Evolutionary conservation across 1,139 yeast species (phyloP).

Genomic region (Lodderomyces oxycetoniae): DNA sequence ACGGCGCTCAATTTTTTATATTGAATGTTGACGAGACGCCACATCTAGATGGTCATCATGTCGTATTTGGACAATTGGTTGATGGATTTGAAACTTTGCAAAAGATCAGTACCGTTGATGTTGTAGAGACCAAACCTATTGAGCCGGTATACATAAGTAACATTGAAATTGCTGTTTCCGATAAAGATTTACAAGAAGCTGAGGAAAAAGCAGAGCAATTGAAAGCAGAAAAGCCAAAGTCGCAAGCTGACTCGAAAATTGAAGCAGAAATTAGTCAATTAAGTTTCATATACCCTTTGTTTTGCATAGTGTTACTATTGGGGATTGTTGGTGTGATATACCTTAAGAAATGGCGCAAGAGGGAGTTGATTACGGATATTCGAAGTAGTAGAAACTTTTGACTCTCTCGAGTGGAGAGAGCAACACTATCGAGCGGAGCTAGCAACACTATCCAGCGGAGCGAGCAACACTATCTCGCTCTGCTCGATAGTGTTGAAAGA

Average conservation of each 20-base stretch:
- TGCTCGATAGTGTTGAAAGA: no score
- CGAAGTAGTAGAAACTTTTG: constrained; percentile 12
- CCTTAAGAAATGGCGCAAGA: constrained; percentile 18
- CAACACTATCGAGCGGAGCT: no score
- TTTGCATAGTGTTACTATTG: constrained; percentile 18
- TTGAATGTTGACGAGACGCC: constrained; percentile 25
- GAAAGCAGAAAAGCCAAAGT: constrained; percentile 3
- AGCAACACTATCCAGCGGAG: no score
- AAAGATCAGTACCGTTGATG: constrained; percentile 31
- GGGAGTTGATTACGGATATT: constrained; percentile 26
- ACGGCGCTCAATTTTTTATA: constrained; percentile 42
- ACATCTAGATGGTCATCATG: constrained; percentile 51
- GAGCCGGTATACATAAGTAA: constrained; percentile 26
- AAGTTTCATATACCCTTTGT: constrained; percentile 13
- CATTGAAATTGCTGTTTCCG: constrained; percentile 13
- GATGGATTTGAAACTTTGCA: constrained; percentile 37
- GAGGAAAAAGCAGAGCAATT: constrained; percentile 8
- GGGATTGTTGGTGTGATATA: constrained; percentile 15
- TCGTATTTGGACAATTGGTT: constrained; percentile 54
- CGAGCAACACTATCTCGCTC: no score
- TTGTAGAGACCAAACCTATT: constrained; percentile 33
- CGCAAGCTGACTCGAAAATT: constrained; percentile 2
- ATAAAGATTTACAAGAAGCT: constrained; percentile 8
- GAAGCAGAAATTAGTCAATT: constrained; percentile 12
- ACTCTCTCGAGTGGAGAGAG: background rate